Conservation (phyloP, 1,284 basidiomycete species). For the Tylopilus sp. region DNA sequence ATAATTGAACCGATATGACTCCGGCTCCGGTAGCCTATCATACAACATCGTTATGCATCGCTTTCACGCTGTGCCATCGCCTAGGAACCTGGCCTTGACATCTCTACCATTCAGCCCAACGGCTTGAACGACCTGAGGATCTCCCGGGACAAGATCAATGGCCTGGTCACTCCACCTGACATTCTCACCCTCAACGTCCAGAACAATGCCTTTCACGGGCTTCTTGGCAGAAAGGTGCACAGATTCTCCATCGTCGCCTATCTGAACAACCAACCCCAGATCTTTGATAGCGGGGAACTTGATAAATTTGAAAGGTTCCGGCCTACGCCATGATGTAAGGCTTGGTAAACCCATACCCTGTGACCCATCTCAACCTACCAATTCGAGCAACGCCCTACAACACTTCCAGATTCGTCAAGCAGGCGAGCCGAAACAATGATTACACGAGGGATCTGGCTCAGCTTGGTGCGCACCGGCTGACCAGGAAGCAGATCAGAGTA, state of each 20-base stretch:
- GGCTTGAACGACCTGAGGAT: constrained; percentile 66
- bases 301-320: constrained; percentile 89
- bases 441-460: constrained; percentile 60
- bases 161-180: constrained; percentile 83
- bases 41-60: neutral
- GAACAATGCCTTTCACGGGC: constrained; percentile 82
- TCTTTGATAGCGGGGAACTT: constrained; percentile 64
- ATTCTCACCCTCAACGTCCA: constrained; percentile 73
- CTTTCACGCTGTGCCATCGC: constrained; percentile 63
- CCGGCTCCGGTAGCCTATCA: neutral
- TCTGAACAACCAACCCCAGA: constrained; percentile 52
- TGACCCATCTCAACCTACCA: constrained; percentile 47
- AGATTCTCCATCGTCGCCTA: constrained; percentile 55
- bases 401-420: constrained; percentile 49
- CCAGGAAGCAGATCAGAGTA: constrained; percentile 67
- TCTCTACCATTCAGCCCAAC: constrained; percentile 62
- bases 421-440: constrained; percentile 78
- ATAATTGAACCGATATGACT: neutral
- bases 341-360: constrained; percentile 6
- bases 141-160: constrained; percentile 81
- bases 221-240: constrained; percentile 58
- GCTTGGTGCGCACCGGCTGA: constrained; percentile 61
- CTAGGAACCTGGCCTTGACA: constrained; percentile 66
- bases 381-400: constrained; percentile 77
- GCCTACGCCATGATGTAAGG: constrained; percentile 46